Base-by-base conservation (phyloP, 1,139 yeast genomes). In the Entelexis sorbosivorans region DNA sequence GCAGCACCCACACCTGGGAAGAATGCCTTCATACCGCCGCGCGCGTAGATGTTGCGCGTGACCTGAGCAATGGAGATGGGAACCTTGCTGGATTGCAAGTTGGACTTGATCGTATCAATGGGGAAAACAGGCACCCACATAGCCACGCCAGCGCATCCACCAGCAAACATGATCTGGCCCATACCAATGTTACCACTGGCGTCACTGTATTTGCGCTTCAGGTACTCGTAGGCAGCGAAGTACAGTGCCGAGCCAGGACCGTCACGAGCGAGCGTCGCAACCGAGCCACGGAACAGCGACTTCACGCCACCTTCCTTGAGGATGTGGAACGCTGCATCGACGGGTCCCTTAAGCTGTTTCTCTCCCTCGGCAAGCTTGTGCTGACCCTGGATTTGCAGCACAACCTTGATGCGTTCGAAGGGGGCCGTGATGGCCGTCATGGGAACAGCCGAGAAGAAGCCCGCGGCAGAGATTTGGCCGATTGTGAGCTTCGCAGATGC, bases 1-100 rank as follows among this genome's bases (percentile, higher is more conserved):
- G 97, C 97, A 13, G 98, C 97, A 0, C 96, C 97, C 32, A 91
- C 75, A 55, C 97, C 97, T 1, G 97, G 97, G 87, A 88, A 91
- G 72, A 91, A 91, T 0, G 94, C 96, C 66, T 81, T 83, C 60
- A 88, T 59, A 28, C 97, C 97, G 40, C 91, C 93, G 57, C 78
- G 76, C 29, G 73, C 65, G 64, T 78, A 76, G 62, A 89, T 74
- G 60, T 76, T 66, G 56, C 71, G 72, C 11, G 95, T 78, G 47
- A 88, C 87, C 58, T 78, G 77, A 9, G 72, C 68, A 65, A 88
- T 80, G 17, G 86, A 75, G 38, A 77, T 73, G 50, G 71, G 76
- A 38, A 72, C 69, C 49, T 77, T 73, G 26, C 89, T 78, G 8
- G 89, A 78, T 61, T 82, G 87, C 63, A 88, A 79, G 52, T 82